Conservation (phyloP, 768 basidiomycete species). For the Epithele typhae region DNA sequence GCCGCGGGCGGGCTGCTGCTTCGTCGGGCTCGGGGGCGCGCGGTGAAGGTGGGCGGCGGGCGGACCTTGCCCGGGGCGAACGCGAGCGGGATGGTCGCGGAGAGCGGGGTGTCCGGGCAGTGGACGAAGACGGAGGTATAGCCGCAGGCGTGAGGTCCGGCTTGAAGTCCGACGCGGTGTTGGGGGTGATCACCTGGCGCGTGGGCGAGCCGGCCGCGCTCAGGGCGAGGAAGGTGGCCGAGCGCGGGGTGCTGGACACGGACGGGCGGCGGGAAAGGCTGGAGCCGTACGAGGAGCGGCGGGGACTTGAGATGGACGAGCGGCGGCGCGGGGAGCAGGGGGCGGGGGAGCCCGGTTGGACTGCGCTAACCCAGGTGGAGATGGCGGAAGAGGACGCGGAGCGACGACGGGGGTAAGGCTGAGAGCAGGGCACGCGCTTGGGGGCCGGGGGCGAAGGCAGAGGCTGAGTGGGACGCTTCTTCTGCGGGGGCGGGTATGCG, state of each 20-base stretch:
- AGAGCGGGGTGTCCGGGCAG: slow-evolving; percentile 46
- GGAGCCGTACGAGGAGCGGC: slow-evolving; percentile 31
- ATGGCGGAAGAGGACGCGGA: slow-evolving; percentile 49
- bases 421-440: slow-evolving; percentile 8
- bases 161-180: slow-evolving; percentile 42
- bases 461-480: slow-evolving; percentile 25
- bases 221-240: slow-evolving; percentile 46
- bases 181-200: slow-evolving; percentile 33
- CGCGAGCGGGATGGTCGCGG: slow-evolving; percentile 9
- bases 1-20: slow-evolving; percentile 20
- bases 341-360: slow-evolving; percentile 66
- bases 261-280: slow-evolving; percentile 28
- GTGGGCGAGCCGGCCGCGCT: slow-evolving; percentile 25
- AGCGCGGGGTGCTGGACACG: slow-evolving; percentile 32
- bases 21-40: slow-evolving; percentile 14
- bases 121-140: slow-evolving; percentile 66
- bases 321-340: slow-evolving; percentile 31
- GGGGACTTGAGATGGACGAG: slow-evolving; percentile 22
- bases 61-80: slow-evolving; percentile 9
- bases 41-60: slow-evolving; percentile 13
- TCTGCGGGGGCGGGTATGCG: slow-evolving; percentile 26
- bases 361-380: slow-evolving; percentile 56
- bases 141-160: slow-evolving; percentile 57
- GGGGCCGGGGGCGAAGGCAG: slow-evolving; percentile 22
- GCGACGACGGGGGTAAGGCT: slow-evolving; percentile 24